Evolutionary conservation across 768 basidiomycete genomes (phyloP), one percentile per base, ranked within the genome.

Genomic region (Tricholoma sp.): DNA sequence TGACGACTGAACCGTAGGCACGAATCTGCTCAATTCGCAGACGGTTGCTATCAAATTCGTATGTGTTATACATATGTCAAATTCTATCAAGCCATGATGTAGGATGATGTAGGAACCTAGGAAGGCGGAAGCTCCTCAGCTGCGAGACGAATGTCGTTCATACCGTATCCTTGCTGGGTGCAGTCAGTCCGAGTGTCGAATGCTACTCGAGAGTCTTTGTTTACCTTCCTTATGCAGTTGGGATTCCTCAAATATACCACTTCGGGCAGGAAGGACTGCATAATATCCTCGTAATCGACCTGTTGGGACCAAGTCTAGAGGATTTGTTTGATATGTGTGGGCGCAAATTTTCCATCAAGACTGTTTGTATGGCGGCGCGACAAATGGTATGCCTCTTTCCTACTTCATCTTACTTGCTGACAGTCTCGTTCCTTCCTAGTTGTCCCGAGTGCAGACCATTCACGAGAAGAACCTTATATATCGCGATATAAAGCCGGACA

Each of bases 31-130:
- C 76, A 99, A 99, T 80, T 94, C 91, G 3, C 94, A 96, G 77
- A 95, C 94, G 9, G 96, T 98, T 59, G 97, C 97, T 61, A 98
- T 99, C 86, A 99, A 99, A 81, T 99, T 99, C 83, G 97, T 98
- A 68, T 75, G 95, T 85, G 49, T 49, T 57, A 22, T 50, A 50
- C 57, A 45, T 27, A 56, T 56, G 60, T 43, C 63, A 56, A 46
- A 45, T 53, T 57, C 37, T 57, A 58, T 22, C 37, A 32, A 52
- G 49, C 54, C 54, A 52, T 61, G 52, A 31, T 19, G 22, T 53
- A 39, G 22, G 39, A 49, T 59, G 55, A 63, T 63, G n/a, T 64
- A 93, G 91, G 90, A 93, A 79, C 90, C 91, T 31, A 75, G 91
- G 69, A 91, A 91, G 71, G 94, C 94, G 11, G 97, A 99, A 74